Evolutionary conservation across 768 basidiomycete species (phyloP).

Genomic region (Podaxis rugospora): DNA sequence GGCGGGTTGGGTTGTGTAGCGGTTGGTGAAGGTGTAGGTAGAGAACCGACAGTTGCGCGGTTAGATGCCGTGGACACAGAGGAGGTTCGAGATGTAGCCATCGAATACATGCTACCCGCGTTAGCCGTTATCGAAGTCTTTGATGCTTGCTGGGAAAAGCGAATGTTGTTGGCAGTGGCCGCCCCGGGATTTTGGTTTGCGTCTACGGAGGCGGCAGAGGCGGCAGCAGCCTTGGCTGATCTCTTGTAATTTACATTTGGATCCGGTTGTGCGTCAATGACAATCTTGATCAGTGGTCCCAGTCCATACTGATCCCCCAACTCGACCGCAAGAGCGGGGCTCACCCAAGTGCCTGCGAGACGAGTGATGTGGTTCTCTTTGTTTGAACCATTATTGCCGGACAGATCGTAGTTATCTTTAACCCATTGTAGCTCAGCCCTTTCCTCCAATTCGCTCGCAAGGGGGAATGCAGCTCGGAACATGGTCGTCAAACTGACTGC

Average conservation of each 20-base stretch:
- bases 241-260: slow-evolving; percentile 76
- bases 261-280: slow-evolving; percentile 74
- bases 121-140: slow-evolving; percentile 1
- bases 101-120: neutral
- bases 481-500: slow-evolving; percentile 92
- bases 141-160: slow-evolving; percentile 8
- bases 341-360: slow-evolving; percentile 89
- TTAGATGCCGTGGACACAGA: slow-evolving; percentile 1
- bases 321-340: slow-evolving; percentile 55
- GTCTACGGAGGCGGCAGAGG: slow-evolving; percentile 25
- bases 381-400: slow-evolving; percentile 71
- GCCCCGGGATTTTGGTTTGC: slow-evolving; percentile 26
- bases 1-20: slow-evolving; percentile 37
- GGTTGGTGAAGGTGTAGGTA: slow-evolving; percentile 40
- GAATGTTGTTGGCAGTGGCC: slow-evolving; percentile 19
- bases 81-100: neutral
- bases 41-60: slow-evolving; percentile 24
- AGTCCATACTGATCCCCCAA: slow-evolving; percentile 70
- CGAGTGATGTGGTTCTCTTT: slow-evolving; percentile 59
- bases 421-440: slow-evolving; percentile 81
- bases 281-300: slow-evolving; percentile 51
- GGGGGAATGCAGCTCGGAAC: slow-evolving; percentile 93
- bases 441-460: slow-evolving; percentile 72
- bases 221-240: slow-evolving; percentile 41
- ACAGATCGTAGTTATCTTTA: slow-evolving; percentile 69